These are phyloP conservation scores for Dothiorella sarmentorum DNA, from an alignment of 2,329 filamentous ascomycete species.

Conservation along the genomic window DNA sequence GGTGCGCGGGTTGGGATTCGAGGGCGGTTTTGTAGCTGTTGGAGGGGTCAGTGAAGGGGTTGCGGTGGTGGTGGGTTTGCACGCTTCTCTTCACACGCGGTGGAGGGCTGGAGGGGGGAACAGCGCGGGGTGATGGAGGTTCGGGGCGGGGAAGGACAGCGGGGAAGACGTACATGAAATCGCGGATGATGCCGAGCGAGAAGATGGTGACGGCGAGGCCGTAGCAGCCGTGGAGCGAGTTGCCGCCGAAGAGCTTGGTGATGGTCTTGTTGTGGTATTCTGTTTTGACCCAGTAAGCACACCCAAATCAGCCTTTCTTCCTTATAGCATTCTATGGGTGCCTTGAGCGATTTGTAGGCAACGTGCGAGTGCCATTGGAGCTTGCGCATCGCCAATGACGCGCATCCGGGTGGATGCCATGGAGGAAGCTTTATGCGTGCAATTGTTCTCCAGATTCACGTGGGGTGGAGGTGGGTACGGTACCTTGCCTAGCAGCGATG, in stretches of 20 bases:
- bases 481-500: slow-evolving; percentile 79
- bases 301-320: background rate
- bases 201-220: slow-evolving; percentile 86
- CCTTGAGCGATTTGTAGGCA: background rate
- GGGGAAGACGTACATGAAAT: slow-evolving; percentile 48
- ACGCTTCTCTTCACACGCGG: too few relatives aligned
- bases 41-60: slow-evolving; percentile 8
- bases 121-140: background rate
- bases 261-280: slow-evolving; percentile 91
- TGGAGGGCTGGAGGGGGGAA: slow-evolving; percentile 24
- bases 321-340: background rate
- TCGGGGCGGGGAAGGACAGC: background rate
- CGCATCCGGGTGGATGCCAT: background rate
- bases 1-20: slow-evolving; percentile 69
- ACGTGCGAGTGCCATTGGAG: background rate
- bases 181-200: slow-evolving; percentile 82
- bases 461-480: slow-evolving; percentile 20
- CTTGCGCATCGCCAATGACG: background rate
- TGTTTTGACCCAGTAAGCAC: slow-evolving; percentile 44
- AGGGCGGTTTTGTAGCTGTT: slow-evolving; percentile 81
- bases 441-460: background rate
- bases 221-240: slow-evolving; percentile 79
- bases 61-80: slow-evolving; percentile 24
- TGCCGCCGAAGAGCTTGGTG: slow-evolving; percentile 80
- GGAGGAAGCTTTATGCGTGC: background rate